Evolutionary conservation across 2,329 filamentous ascomycete genomes (phyloP).

Genomic region (Epichloe scottii): DNA sequence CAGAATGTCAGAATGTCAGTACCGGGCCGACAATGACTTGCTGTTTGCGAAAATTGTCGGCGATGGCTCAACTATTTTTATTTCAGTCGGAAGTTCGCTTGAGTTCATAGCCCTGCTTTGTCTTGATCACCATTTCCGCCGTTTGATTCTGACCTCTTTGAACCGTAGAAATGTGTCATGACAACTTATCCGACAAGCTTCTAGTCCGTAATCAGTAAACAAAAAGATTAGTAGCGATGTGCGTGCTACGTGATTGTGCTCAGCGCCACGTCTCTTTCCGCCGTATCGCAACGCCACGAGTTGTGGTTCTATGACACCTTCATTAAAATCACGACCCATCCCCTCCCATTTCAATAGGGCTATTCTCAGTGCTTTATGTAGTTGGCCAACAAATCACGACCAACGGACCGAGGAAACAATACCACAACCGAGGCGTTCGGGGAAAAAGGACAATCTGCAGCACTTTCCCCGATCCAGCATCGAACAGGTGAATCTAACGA

Average conservation of each 20-base stretch:
- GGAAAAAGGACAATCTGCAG: not conserved
- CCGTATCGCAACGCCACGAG: not conserved
- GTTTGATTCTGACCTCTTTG: not conserved
- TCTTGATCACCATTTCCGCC: not conserved
- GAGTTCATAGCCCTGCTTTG: no score
- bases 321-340: no score
- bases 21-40: not conserved
- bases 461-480: not conserved
- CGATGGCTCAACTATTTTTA: no score
- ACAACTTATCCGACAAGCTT: not conserved
- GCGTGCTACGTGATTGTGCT: not conserved
- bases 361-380: not conserved
- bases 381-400: not conserved
- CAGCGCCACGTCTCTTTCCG: not conserved
- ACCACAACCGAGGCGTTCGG: not conserved
- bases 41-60: not conserved
- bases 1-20: no score
- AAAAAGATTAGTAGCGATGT: not conserved
- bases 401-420: not conserved
- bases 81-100: no score
- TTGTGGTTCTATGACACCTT: not conserved
- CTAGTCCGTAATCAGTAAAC: not conserved
- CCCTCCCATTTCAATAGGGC: no score
- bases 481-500: not conserved
- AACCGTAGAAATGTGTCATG: no score